phyloP scores from a whole-genome alignment of 1,139 yeast species.

The Casaregolazyma lundiana region DNA sequence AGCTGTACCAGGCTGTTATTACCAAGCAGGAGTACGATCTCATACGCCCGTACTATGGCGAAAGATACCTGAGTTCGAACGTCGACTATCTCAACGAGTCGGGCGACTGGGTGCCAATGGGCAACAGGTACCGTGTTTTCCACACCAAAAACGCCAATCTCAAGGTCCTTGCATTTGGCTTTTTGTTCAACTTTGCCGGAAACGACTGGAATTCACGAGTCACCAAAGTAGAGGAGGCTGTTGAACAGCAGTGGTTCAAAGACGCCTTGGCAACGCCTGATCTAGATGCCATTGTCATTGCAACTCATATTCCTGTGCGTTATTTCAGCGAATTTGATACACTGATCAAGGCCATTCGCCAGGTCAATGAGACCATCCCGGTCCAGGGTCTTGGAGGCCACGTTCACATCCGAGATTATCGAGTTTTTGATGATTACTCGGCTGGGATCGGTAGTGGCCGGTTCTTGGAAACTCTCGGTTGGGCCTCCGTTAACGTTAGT shows the following conservation, averaged over 20 bases:
- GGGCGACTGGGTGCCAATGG: slow-evolving; percentile 59
- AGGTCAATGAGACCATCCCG: slow-evolving; percentile 52
- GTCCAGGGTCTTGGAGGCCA: slow-evolving; percentile 95
- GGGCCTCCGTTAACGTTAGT: slow-evolving; percentile 55
- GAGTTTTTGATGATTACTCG: slow-evolving; percentile 58
- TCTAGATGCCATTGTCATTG: slow-evolving; percentile 63
- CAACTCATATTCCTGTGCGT: slow-evolving; percentile 81
- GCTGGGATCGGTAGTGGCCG: slow-evolving; percentile 87
- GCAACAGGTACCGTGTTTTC: slow-evolving; percentile 61
- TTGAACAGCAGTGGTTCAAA: slow-evolving; percentile 61
- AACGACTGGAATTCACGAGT: slow-evolving; percentile 61
- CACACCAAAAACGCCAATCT: slow-evolving; percentile 50
- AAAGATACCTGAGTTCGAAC: slow-evolving; percentile 70
- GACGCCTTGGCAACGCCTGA: slow-evolving; percentile 44
- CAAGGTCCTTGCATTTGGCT: slow-evolving; percentile 67
- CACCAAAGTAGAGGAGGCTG: slow-evolving; percentile 52
- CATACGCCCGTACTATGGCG: slow-evolving; percentile 56
- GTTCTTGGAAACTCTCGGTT: slow-evolving; percentile 89
- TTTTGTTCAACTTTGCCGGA: slow-evolving; percentile 70
- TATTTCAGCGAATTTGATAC: slow-evolving; percentile 55
- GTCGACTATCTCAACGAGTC: slow-evolving; percentile 58
- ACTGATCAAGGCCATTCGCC: slow-evolving; percentile 47
- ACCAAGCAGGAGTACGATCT: slow-evolving; percentile 61
- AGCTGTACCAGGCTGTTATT: slow-evolving; percentile 67
- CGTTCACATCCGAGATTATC: slow-evolving; percentile 84